A percentile compares a stretch with the other conserved stretches of the same genome.
Conservation (phyloP, 192 early-diverging fungal genomes). For the Podila minutissima region DNA sequence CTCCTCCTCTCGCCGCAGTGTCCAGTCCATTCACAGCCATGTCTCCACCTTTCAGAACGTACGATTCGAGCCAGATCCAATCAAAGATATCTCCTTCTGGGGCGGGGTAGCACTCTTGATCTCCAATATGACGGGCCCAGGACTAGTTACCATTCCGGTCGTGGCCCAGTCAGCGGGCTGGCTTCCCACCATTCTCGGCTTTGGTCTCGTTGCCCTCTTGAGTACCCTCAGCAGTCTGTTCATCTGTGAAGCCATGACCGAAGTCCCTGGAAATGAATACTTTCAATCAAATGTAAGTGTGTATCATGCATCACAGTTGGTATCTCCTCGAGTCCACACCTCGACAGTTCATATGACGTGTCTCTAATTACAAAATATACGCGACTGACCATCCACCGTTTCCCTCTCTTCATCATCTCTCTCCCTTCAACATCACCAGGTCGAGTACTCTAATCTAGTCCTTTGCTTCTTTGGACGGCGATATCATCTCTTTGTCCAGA, state of each 20-base stretch:
- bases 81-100: conserved; percentile 56
- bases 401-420: conserved; percentile 9
- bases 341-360: no score
- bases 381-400: not conserved
- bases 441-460: conserved; percentile 78
- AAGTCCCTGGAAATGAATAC: conserved; percentile 74
- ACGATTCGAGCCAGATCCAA: conserved; percentile 44
- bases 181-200: conserved; percentile 57
- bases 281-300: conserved; percentile 65
- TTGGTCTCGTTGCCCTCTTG: conserved; percentile 68
- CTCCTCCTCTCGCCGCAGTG: conserved; percentile 26
- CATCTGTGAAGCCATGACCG: conserved; percentile 74
- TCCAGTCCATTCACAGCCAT: conserved; percentile 26
- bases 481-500: conserved; percentile 69
- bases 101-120: conserved; percentile 54
- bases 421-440: conserved; percentile 41
- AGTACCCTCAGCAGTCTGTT: conserved; percentile 71
- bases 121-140: conserved; percentile 57
- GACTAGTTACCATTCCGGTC: conserved; percentile 42
- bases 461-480: conserved; percentile 70
- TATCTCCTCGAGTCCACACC: no score
- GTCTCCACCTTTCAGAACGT: conserved; percentile 46
- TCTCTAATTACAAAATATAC: no score
- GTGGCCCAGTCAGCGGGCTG: conserved; percentile 45
- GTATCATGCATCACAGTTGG: not conserved